Evolutionary conservation across 495 filamentous ascomycete genomes (phyloP).

Genomic region (Friedmanniomyces simplex): DNA sequence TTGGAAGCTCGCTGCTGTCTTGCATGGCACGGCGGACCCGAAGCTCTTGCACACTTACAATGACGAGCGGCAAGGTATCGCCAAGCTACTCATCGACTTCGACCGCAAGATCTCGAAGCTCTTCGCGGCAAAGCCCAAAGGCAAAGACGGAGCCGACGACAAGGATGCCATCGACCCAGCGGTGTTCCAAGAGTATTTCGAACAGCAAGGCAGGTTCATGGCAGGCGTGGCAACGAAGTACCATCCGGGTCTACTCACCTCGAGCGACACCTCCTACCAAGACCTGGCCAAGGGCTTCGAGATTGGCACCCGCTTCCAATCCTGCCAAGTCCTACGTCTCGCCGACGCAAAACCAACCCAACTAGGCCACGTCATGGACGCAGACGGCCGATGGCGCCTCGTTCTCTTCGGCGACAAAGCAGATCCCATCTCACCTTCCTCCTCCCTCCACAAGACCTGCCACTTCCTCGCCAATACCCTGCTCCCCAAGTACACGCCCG

Average conservation of each 20-base stretch:
- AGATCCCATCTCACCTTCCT: slow-evolving; percentile 7
- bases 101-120: slow-evolving; percentile 44
- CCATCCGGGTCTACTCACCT: slow-evolving; percentile 10
- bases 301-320: slow-evolving; percentile 51
- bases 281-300: slow-evolving; percentile 34
- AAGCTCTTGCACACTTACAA: slow-evolving; percentile 61
- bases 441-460: slow-evolving; percentile 10
- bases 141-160: slow-evolving; percentile 2
- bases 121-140: slow-evolving; percentile 27
- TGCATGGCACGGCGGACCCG: slow-evolving; percentile 49
- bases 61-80: slow-evolving; percentile 56
- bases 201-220: slow-evolving; percentile 51
- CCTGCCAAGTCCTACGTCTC: slow-evolving; percentile 44
- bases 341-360: slow-evolving; percentile 48
- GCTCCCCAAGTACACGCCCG: slow-evolving; percentile 16
- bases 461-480: slow-evolving; percentile 3
- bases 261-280: slow-evolving; percentile 12
- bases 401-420: slow-evolving; percentile 40
- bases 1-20: slow-evolving; percentile 71
- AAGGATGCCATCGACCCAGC: slow-evolving; percentile 50
- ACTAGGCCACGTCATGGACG: slow-evolving; percentile 40
- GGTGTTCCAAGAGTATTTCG: slow-evolving; percentile 44
- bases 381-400: slow-evolving; percentile 50
- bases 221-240: slow-evolving; percentile 54
- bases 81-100: slow-evolving; percentile 60